Base-by-base conservation (phyloP, 139 green algal species). In the Pseudopediastrum boryanum region DNA sequence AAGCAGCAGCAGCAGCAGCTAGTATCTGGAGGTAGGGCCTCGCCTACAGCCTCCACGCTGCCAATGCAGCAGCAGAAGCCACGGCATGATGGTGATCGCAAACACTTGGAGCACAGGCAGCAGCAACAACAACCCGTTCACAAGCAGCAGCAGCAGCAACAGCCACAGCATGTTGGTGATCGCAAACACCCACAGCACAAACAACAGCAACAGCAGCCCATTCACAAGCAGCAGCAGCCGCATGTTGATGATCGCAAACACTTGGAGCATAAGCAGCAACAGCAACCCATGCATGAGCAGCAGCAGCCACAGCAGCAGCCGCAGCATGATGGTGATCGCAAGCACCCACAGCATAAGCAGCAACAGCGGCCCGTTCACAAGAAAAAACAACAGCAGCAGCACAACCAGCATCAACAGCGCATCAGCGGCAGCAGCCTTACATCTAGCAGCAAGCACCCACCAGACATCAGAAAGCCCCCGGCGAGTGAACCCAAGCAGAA, bases 271-370 rank as follows among this genome's bases (percentile, higher is more conserved):
- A 33, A 71, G 63, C 9, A 69, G 71, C 71, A 79, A 51, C 8
- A 65, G 39, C 42, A 81, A 23, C 54, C 31, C 25, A 9, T 36
- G 12, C 56, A 29, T 25, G 25, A 66, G 63, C 63, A 48, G 29
- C 63, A 48, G 63, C 63, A 71, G 63, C 25, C 58, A 27, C 58
- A 39, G 73, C 54, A 80, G 73, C 73, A 63, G 58, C 38, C 71
- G 58, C 27, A 80, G 46, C 50, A 38, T 35, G 31, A 75, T 25
- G 48, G 44, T 61, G 58, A 46, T 81, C 0, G 33, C 13, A 16
- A 29, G 68, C 25, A 68, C 42, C 56, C 16, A 25, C 67, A 33
- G 43, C 46, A 76, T 29, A 36, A 73, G 58, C 33, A 68, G 69
- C 43, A 61, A 50, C 43, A 61, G 69, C 58, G 19, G 35, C 39